Evolutionary conservation across 2,329 filamentous ascomycete species (phyloP), one percentile per base, ranked within the genome.

Genomic region (Pseudopithomyces chartarum): DNA sequence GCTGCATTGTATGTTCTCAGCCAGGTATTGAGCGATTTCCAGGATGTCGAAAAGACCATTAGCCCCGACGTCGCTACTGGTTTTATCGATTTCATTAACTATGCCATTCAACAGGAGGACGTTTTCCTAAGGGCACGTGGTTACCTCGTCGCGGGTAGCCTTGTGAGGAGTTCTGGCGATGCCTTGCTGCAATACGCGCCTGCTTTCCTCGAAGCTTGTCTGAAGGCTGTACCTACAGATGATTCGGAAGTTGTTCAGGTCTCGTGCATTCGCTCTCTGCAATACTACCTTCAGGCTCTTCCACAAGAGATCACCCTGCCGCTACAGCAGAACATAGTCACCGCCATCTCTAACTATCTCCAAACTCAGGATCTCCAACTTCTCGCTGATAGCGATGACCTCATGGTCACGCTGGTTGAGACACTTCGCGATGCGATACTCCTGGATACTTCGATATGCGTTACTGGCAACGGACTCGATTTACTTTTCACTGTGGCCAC

Each of bases 161-260:
- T 99, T 59, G 87, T 90, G 36, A 87, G 89, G 58, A 87, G 88
- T 29, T 87, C 86, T 15, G 86, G 82, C 26, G 79, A 84, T 53
- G 78, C 79, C 10, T 81, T 87, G 45, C 77, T 77, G 54, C 73
- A 75, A 29, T 71, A 86, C 1, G 87, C 89, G 6, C 80, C 83
- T 13, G 83, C 81, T 6, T 83, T 94, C 56, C 81, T 93, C 63
- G 87, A 92, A 66, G 85, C 84, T 33, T 89, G 90, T 1, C 84
- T 98, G 51, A 85, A 89, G 49, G 88, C 89, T 7, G 90, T 97
- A 62, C 87, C 86, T 10, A 81, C 81, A 34, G 93, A 97, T 62
- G 81, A 87, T 19, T 90, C 91, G 0, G 93, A 97, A 73, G 87
- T 98, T 34, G 94, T 98, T 42, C 91, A 95, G 74, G 93, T 97